phyloP scores from a whole-genome alignment of 192 early-diverging fungal species.

The Funneliformis geosporum region DNA sequence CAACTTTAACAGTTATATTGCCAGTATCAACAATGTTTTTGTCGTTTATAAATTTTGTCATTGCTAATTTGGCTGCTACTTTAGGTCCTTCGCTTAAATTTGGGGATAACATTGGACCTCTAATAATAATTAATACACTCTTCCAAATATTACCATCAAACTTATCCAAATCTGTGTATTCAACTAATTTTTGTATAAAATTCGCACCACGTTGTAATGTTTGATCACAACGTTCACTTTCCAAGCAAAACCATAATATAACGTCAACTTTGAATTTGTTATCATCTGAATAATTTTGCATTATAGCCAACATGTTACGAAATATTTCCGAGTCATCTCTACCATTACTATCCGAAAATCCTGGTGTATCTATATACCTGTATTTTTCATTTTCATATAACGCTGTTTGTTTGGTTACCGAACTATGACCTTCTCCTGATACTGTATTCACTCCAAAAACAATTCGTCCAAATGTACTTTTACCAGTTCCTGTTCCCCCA shows the following conservation, averaged over 20 bases:
- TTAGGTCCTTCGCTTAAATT: neutral
- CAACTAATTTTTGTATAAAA: slow-evolving; percentile 4
- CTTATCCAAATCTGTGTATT: neutral
- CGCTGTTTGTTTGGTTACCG: neutral
- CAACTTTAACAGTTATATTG: neutral
- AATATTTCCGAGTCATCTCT: neutral
- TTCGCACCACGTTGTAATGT: slow-evolving; percentile 1
- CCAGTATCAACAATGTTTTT: neutral
- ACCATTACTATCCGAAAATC: neutral
- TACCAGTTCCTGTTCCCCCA: slow-evolving; percentile 1
- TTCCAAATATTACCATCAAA: slow-evolving; percentile 6
- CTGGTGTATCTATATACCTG: slow-evolving; percentile 3
- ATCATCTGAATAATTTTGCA: neutral
- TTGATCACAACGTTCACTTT: slow-evolving; percentile 13
- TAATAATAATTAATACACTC: neutral
- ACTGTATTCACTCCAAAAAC: neutral
- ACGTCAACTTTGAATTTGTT: slow-evolving; percentile 9
- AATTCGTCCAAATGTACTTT: neutral
- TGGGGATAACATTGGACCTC: neutral
- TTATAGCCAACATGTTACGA: neutral
- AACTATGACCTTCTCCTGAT: neutral
- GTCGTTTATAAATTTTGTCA: neutral
- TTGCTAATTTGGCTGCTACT: neutral
- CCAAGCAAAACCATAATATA: slow-evolving; percentile 15
- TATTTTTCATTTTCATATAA: neutral